Base-by-base conservation (phyloP, 192 early-diverging fungal species). In the Nowakowskiella sp. region DNA sequence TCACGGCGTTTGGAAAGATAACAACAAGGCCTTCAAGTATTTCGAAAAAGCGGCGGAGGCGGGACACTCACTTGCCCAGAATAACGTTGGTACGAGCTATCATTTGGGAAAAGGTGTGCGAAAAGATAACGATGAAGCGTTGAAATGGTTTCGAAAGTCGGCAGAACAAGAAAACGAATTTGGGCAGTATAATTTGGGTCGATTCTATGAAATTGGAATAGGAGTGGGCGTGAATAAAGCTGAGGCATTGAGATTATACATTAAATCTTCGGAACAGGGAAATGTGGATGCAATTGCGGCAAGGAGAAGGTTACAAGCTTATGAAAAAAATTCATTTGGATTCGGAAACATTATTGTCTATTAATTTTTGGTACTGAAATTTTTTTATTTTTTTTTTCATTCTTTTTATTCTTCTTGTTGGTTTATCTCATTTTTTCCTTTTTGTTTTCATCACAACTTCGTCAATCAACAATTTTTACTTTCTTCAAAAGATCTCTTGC, bases 201-300 rank as follows among this genome's bases (percentile, higher is more conserved):
- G 27, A 4, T 53, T 39, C 34, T 21, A 55, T 44, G 57, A 59
- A 51, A 59, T 21, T 23, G 57, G 57, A 42, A 1, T n/a, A 5
- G 57, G 57, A n/a, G 24, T 39, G 19, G 4, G 19, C 24, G 27
- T 22, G 44, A 43, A 59, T 26, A 6, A 29, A 6, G 6, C 49
- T 1, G 4, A 4, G 6, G 57, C 57, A 6, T 16, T 52, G 27
- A 6, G 25, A 50, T 26, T 31, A 16, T 59, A 63, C 42, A 33
- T 22, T 13, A 39, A 39, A 13, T 13, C 36, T 19, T 13, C 36
- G 36, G 36, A 39, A 39, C 13, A 19, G 13, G 36, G 36, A 19
- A 19, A 39, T 39, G 36, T 13, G 36, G 36, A 39, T 39, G 36
- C 36, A 39, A 39, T 39, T 13, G 19, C 19, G 19, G 13, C 36